Base-by-base conservation (phyloP, 208 protist genomes). In the Phytomonas sp. region DNA sequence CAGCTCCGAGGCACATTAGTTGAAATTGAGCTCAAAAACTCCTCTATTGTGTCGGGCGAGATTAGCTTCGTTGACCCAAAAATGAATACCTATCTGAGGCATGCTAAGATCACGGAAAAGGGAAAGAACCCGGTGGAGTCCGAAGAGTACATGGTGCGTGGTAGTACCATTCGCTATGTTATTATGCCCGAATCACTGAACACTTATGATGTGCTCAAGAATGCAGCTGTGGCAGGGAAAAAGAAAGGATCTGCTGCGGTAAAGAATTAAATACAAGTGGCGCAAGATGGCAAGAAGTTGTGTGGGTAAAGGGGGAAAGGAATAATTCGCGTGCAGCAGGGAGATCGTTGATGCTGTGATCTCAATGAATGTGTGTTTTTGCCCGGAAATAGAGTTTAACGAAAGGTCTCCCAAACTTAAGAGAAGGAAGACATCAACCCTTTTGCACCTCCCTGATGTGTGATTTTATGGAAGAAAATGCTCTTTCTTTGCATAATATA, bases 21-120 rank as follows among this genome's bases (percentile, higher is more conserved):
- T 3, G 98, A 98, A 23, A 94, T 99, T 66, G 98, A 99, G 78
- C 84, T 99, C 37, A 99, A 99, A 82, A 99, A 99, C 89, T 97
- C 98, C 0, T 97, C 97, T 20, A 89, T 99, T 40, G 93, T 99
- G 13, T 87, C 88, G 6, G 90, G 91, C 23, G 88, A 94, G 56
- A 85, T 97, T 53, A 69, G 80, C 28, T 84, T 84, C 75, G 91
- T 96, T 2, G 91, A 96, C 66, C 72, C 78, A 5, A 85, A 90
- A 37, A 99, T 99, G 98, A 99, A 99, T 80, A 99, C 96, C 0
- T 97, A 99, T 76, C 75, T 99, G 74, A 98, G 98, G 70, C 84
- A 89, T 60, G 98, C 99, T 23, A 99, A 99, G 84, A 89, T 99
- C 63, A 98, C 94, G n/a, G 68, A 97, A 33, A 99, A 98, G 75